Base-by-base conservation (phyloP, 2,329 filamentous ascomycete species). In the Penicillium sp. region DNA sequence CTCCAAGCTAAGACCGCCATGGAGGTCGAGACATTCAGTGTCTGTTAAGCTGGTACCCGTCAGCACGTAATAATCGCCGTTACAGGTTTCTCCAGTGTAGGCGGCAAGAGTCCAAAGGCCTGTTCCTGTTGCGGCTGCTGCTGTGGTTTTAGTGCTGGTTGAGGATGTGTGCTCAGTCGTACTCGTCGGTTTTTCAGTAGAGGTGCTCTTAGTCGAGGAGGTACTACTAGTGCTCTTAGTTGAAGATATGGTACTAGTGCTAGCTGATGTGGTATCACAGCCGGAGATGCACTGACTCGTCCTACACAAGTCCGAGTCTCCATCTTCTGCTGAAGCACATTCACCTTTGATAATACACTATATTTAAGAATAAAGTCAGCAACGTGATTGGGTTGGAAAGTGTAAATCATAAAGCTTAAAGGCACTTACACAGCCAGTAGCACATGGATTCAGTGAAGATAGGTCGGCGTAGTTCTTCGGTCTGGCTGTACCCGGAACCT, bases 401-500 rank as follows among this genome's bases (percentile, higher is more conserved):
- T 42, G 13, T 11, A 26, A 24, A 4, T 33, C n/a, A 42, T 3
- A 31, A 14, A 31, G 33, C n/a, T 2, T 6, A 35, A 39, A 19
- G n/a, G 5, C 21, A 59, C 61, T 56, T 29, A 64, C 64, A 26
- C 62, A 65, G 46, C 57, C 6, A 35, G 39, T 24, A 16, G 49
- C 26, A 43, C 64, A 66, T 6, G 59, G 57, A n/a, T 64, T 66
- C 22, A 66, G 46, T 1, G 49, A 54, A 21, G 42, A 49, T 3
- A 66, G 14, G 19, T 70, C 63, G 0, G 62, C 71, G n/a, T 70
- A 74, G 13, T 69, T 63, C 0, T 64, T 16, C 0, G 78, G 74
- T 11, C 62, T 47, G 10, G 61, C 49, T 0, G 78, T 80, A 0
- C 77, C 76, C 4, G 73, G 72, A 0, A 75, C 70, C 45, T 76